phyloP scores from a whole-genome alignment of 345 rosid species.

The Reutealis trisperma region DNA sequence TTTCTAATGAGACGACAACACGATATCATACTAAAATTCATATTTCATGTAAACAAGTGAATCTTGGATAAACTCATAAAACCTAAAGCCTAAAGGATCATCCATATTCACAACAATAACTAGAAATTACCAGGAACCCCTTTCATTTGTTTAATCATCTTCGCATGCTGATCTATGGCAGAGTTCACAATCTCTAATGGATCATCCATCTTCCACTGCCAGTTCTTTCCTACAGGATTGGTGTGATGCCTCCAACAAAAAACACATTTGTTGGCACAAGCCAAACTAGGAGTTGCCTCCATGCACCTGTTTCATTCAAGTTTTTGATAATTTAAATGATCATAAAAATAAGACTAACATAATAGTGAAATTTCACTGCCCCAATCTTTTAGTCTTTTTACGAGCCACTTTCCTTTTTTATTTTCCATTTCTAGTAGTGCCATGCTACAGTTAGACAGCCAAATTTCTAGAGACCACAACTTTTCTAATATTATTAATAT shows the following conservation, averaged over 20 bases:
- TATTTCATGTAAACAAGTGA: neutral
- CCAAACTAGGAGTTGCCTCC: constrained; percentile 98
- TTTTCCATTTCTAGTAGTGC: no score
- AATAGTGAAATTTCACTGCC: neutral
- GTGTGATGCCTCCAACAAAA: constrained; percentile 99
- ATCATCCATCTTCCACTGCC: constrained; percentile 99
- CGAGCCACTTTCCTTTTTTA: no score
- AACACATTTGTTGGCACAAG: constrained; percentile 98
- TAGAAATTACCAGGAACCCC: constrained; percentile 87
- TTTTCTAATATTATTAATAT: neutral
- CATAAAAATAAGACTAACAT: neutral
- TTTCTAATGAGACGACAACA: neutral
- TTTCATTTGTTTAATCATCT: constrained; percentile 98
- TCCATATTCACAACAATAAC: neutral
- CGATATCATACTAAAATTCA: neutral
- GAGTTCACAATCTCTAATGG: constrained; percentile 78
- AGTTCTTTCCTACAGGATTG: constrained; percentile 97
- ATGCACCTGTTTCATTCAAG: constrained; percentile 62
- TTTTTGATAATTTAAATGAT: neutral
- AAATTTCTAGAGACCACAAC: neutral
- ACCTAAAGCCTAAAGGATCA: neutral
- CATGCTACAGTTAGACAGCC: no score
- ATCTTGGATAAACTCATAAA: constrained; percentile 1
- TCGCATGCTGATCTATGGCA: constrained; percentile 81
- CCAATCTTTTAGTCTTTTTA: neutral